phyloP scores from a whole-genome alignment of 2,329 filamentous ascomycete genomes.

The Ophiosphaerella herpotricha region DNA sequence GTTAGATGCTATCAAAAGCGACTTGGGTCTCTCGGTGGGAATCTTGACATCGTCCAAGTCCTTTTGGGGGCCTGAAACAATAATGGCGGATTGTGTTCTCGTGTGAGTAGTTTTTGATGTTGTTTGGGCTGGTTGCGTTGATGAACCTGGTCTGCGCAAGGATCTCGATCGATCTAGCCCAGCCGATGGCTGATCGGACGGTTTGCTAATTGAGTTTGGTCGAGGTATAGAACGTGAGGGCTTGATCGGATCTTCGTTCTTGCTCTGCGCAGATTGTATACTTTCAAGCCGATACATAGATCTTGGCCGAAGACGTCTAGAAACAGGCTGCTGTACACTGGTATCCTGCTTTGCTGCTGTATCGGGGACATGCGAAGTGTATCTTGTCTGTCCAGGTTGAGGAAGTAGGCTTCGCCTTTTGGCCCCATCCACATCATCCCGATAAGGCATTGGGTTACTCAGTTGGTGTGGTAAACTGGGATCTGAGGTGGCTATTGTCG shows the following conservation, averaged over 20 bases:
- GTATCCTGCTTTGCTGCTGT: background rate
- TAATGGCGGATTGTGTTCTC: constrained; percentile 35
- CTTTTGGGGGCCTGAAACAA: constrained; percentile 14
- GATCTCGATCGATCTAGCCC: constrained; percentile 36
- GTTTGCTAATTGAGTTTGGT: constrained; percentile 22
- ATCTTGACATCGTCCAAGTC: constrained; percentile 18
- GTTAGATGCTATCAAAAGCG: constrained; percentile 20
- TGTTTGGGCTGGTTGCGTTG: constrained; percentile 20
- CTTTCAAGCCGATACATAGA: constrained; percentile 36
- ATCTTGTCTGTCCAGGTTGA: constrained; percentile 36
- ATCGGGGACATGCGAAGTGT: constrained; percentile 11
- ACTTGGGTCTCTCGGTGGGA: constrained; percentile 29
- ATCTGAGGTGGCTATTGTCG: background rate
- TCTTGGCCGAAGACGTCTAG: constrained; percentile 32
- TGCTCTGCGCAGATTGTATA: constrained; percentile 8
- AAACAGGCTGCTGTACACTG: constrained; percentile 1
- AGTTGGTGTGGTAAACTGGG: constrained; percentile 5
- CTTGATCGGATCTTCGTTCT: constrained; percentile 9
- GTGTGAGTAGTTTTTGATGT: constrained; percentile 19
- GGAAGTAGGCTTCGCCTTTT: constrained; percentile 38
- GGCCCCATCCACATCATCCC: constrained; percentile 11
- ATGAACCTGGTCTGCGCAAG: constrained; percentile 30
- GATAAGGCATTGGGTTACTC: constrained; percentile 7
- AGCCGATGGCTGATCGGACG: constrained; percentile 17
- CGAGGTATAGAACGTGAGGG: constrained; percentile 21